Evolutionary conservation across 129 eudicot species (phyloP), one percentile per base, ranked within the genome.

Genomic region (Heracleum sosnowskyi): DNA sequence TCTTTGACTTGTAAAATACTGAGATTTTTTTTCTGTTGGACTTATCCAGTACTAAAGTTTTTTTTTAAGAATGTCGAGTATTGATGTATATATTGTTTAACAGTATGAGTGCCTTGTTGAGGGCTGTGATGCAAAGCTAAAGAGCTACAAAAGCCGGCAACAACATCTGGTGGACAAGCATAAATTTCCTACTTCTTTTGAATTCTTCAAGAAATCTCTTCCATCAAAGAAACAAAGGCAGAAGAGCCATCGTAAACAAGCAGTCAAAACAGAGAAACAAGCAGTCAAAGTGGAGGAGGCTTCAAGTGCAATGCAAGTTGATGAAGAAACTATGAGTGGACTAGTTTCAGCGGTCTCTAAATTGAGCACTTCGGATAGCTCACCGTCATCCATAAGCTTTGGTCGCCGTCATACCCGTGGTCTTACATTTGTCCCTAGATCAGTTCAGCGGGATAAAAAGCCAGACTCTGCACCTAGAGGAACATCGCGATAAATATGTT

Each of bases 21-120:
- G 70, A 63, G 20, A 26, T n/a, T 63, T 46, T 11, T 31, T 5
- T 63, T 63, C 70, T 28, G 40, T 13, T 66, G 26, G 5, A 69
- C 10, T 69, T 34, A 9, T 15, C 6, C 40, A 37, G 2, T 35
- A 20, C 20, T 16, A 35, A 4, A 36, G 18, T 69, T 35, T 35
- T 31, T 12, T 13, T 31, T 33, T 7, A 31, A 17, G 29, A 41
- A 74, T 74, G n/a, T 26, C 15, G 1, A 28, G 22, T 12, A 37
- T 34, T 55, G 76, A 69, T 45, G 18, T 22, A 44, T 75, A n/a
- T 73, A 46, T 74, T 66, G 36, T 86, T 81, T 9, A 80, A 75
- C 85, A 94, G 98, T 94, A 94, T 60, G 98, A 94, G 81, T 94
- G 98, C 85, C 96, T 94, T 66, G 98, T 94, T 63, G 98, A 94